phyloP scores from a whole-genome alignment of 345 rosid species.

The Nephelium lappaceum region DNA sequence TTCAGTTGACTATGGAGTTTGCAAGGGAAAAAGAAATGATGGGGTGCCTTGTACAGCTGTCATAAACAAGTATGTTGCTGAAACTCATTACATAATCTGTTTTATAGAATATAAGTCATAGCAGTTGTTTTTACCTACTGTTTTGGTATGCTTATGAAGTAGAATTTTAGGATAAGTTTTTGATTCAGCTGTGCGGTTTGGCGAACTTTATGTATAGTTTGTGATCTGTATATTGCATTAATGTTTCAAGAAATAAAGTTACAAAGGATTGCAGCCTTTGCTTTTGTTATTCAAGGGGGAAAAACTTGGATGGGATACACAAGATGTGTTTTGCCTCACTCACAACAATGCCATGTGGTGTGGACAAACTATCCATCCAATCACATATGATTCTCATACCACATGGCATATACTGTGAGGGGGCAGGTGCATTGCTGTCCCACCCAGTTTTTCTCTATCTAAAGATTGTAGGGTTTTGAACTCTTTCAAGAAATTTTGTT shows the following conservation, averaged over 20 bases:
- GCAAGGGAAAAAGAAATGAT: conserved; percentile 77
- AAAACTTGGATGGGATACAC: background rate
- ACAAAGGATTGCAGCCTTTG: background rate
- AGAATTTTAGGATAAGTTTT: background rate
- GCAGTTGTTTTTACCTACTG: background rate
- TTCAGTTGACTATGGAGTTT: conserved; percentile 86
- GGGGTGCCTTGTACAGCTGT: conserved; percentile 70
- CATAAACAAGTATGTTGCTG: conserved; percentile 67
- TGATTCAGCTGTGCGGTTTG: background rate
- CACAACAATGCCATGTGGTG: background rate
- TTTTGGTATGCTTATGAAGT: background rate
- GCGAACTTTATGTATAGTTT: background rate
- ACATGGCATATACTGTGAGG: background rate
- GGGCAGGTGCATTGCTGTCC: background rate
- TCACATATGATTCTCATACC: background rate
- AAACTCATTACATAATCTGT: conserved; percentile 4
- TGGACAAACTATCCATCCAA: background rate
- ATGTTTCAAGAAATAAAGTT: background rate
- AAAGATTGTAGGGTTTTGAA: background rate
- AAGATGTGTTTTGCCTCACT: background rate
- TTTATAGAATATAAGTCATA: background rate
- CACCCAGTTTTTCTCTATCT: background rate
- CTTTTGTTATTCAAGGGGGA: background rate
- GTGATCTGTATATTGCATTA: background rate
- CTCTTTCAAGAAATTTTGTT: background rate